Evolutionary conservation across 176 grass and related monocot species (phyloP), one percentile per base, ranked within the genome.

Genomic region (Zea luxurians): DNA sequence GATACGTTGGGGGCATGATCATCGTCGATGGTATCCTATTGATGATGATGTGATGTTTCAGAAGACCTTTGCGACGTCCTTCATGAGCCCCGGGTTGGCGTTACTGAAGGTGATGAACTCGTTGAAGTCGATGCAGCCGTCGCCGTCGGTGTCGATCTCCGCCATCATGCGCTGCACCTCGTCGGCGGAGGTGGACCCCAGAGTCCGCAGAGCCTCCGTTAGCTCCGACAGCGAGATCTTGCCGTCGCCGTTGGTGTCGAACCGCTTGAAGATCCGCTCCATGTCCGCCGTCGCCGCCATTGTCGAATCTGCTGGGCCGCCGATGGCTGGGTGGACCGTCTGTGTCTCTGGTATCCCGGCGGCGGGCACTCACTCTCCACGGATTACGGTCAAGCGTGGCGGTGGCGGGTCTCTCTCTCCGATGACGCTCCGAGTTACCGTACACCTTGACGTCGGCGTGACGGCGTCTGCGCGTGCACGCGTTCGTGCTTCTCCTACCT

Each of bases 41-140:
- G 27, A 27, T 27, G 27, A 27, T 27, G 27, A 27, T 27, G 10
- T 7, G 7, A 42, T 8, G 43, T 64, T 58, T 83, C 79, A 92
- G 85, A 96, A 96, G 87, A 92, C 89, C 93, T 96, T 96, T 9
- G 93, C 93, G 52, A 96, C 89, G 73, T 96, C 93, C 84, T 92
- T 97, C 90, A 90, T 93, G 86, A 97, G 93, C 0, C 93, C 90
- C 13, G 93, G 80, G 83, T 97, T 97, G 37, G 90, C 86, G 78
- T 80, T 83, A 88, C 93, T 93, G 85, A 97, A 97, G 63, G 85
- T 85, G 87, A 87, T 81, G 84, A 93, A 97, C 86, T 97, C 93
- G 16, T 16, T 59, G 74, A 90, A 90, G 82, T 97, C 90, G 61
- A 97, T 97, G 85, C 85, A 88, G 17, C 88, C 90, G 65, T 97